phyloP scores from a whole-genome alignment of 768 basidiomycete species.

The Phylloporus sp. region DNA sequence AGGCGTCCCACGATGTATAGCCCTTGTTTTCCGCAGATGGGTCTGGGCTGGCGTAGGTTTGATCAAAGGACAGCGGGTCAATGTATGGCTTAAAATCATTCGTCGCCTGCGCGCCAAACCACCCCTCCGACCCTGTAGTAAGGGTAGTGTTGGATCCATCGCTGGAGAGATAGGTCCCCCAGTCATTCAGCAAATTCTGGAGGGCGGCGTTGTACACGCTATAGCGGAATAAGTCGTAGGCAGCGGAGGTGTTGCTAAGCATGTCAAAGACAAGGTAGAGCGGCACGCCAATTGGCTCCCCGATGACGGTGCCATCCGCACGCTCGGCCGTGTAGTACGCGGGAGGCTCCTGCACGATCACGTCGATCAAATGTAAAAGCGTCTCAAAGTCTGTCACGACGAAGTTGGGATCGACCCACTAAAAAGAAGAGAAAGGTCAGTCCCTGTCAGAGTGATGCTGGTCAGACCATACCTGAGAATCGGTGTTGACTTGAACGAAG shows the following conservation, averaged over 20 bases:
- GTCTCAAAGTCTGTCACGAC: too few species aligned
- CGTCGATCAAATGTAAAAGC: too few species aligned
- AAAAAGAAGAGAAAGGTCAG: too few species aligned
- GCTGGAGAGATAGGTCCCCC: not conserved
- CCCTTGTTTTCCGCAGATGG: not conserved
- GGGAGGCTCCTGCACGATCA: too few species aligned
- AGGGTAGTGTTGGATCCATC: not conserved
- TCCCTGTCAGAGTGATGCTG: too few species aligned
- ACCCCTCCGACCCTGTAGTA: not conserved
- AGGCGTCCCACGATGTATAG: not conserved
- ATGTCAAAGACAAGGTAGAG: slow-evolving; percentile 16
- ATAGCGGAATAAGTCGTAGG: slow-evolving; percentile 7
- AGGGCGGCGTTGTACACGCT: not conserved
- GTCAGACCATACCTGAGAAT: too few species aligned
- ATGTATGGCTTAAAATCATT: not conserved
- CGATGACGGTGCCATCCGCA: too few species aligned
- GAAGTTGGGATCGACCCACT: too few species aligned
- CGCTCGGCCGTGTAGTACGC: too few species aligned
- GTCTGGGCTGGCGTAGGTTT: not conserved
- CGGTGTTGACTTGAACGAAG: too few species aligned
- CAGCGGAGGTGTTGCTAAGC: slow-evolving; percentile 22
- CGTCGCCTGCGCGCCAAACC: not conserved
- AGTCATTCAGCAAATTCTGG: not conserved
- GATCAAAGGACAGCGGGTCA: not conserved
- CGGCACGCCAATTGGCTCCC: slow-evolving; percentile 17